phyloP scores from a whole-genome alignment of 1,284 basidiomycete genomes.

The Tilletia caries region DNA sequence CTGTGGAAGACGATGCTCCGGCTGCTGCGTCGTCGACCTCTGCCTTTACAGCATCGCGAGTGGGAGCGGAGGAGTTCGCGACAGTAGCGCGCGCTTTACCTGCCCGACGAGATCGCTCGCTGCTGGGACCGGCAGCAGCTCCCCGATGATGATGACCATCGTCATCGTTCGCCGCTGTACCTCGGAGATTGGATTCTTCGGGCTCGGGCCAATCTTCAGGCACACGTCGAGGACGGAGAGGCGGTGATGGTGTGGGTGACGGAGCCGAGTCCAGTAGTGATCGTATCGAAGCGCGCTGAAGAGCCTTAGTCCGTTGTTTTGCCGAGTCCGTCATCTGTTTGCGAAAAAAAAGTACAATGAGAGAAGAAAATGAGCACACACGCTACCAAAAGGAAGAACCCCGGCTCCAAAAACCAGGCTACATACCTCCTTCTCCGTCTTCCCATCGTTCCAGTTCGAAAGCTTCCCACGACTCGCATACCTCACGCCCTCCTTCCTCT shows the following conservation, averaged over 20 bases:
- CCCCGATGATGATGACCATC: too few relatives aligned
- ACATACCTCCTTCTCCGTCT: conserved; percentile 39
- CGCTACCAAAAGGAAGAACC: neutral
- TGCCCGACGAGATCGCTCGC: neutral
- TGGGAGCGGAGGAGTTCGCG: neutral
- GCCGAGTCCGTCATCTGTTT: conserved; percentile 20
- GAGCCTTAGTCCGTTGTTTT: conserved; percentile 18
- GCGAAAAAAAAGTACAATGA: too few relatives aligned
- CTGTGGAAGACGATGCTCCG: neutral
- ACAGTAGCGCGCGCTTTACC: neutral
- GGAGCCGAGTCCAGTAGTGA: conserved; percentile 18
- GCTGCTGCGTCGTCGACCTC: neutral
- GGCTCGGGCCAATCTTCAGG: neutral
- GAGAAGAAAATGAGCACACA: neutral
- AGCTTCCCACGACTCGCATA: conserved; percentile 48
- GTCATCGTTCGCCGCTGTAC: neutral
- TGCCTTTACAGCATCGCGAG: neutral
- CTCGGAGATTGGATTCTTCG: neutral
- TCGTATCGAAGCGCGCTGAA: conserved; percentile 21
- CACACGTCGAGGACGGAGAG: neutral
- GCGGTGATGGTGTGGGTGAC: neutral
- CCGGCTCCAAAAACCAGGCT: too few relatives aligned
- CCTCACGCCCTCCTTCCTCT: conserved; percentile 35
- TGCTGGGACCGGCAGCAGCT: neutral
- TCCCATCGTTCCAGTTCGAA: conserved; percentile 46